Evolutionary conservation across 1,284 basidiomycete species (phyloP).

Genomic region (Blastosporella zonata): DNA sequence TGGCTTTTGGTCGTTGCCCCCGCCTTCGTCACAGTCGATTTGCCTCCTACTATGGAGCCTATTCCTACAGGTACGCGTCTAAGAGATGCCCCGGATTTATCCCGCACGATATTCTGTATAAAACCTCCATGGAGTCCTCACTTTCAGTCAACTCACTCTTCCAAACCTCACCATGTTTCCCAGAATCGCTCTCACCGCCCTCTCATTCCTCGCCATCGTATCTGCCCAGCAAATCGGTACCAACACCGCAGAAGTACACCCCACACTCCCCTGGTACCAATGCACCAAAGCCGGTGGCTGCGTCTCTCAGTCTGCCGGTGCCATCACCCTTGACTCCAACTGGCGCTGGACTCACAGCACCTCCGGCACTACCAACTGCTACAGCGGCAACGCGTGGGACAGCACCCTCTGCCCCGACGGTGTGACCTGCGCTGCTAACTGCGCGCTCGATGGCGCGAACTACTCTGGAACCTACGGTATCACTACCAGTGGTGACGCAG

Average conservation of each 20-base stretch:
- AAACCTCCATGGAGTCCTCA: not conserved
- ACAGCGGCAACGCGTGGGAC: not conserved
- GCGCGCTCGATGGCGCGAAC: slow-evolving; percentile 56
- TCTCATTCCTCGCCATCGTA: slow-evolving; percentile 1
- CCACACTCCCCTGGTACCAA: not conserved
- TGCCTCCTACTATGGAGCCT: not conserved
- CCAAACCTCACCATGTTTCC: slow-evolving; percentile 1
- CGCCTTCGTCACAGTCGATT: not conserved
- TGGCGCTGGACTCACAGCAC: not conserved
- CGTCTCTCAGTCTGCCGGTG: not conserved
- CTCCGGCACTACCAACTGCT: not conserved
- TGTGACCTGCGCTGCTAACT: slow-evolving; percentile 41
- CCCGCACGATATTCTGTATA: not conserved
- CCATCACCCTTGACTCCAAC: not conserved
- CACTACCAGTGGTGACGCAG: slow-evolving; percentile 41
- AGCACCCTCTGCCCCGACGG: not conserved
- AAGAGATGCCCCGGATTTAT: not conserved
- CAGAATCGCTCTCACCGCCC: not conserved
- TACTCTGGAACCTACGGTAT: slow-evolving; percentile 44
- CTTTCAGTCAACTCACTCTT: not conserved
- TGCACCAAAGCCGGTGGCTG: not conserved
- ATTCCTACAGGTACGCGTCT: not conserved
- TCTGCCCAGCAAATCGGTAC: not conserved
- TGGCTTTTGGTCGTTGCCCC: not conserved
- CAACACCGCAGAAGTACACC: not conserved